These are phyloP conservation scores for Rhodotorula toruloides DNA, from an alignment of 768 basidiomycete species.

Conservation along the genomic window DNA sequence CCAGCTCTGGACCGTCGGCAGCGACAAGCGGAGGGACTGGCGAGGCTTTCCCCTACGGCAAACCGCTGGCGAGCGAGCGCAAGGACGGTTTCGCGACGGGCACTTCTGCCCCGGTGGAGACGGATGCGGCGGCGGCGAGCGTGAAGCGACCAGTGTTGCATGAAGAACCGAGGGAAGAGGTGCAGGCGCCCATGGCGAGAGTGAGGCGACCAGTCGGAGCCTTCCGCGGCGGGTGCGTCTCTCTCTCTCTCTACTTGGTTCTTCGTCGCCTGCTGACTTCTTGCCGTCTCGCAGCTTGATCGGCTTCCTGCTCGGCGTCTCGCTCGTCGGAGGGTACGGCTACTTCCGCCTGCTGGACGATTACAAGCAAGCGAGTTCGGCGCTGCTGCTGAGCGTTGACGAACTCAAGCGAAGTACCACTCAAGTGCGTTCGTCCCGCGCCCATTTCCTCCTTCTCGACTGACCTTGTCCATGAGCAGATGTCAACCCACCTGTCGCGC, in stretches of 20 bases:
- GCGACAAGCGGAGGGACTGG: neutral
- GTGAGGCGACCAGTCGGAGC: slow-evolving; percentile 24
- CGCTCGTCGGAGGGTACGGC: slow-evolving; percentile 22
- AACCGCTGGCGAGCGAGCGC: neutral
- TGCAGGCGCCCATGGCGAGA: neutral
- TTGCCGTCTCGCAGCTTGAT: slow-evolving; percentile 8
- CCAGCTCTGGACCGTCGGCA: neutral
- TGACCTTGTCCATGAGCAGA: neutral
- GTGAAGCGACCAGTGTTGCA: neutral
- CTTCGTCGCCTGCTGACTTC: neutral
- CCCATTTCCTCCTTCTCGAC: neutral
- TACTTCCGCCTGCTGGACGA: slow-evolving; percentile 28
- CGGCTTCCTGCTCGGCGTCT: slow-evolving; percentile 28
- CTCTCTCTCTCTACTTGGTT: neutral
- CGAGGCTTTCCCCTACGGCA: neutral
- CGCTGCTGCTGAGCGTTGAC: slow-evolving; percentile 18
- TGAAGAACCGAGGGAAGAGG: neutral
- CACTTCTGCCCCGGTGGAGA: neutral
- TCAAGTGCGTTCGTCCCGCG: slow-evolving; percentile 1
- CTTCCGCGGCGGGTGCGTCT: slow-evolving; percentile 24
- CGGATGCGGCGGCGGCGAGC: neutral
- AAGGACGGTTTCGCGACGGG: neutral
- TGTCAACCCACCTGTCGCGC: slow-evolving; percentile 16
- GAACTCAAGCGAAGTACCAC: slow-evolving; percentile 14
- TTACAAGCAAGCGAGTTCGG: slow-evolving; percentile 7